Evolutionary conservation across 2,329 filamentous ascomycete species (phyloP).

Genomic region (Arthroderma uncinatum): DNA sequence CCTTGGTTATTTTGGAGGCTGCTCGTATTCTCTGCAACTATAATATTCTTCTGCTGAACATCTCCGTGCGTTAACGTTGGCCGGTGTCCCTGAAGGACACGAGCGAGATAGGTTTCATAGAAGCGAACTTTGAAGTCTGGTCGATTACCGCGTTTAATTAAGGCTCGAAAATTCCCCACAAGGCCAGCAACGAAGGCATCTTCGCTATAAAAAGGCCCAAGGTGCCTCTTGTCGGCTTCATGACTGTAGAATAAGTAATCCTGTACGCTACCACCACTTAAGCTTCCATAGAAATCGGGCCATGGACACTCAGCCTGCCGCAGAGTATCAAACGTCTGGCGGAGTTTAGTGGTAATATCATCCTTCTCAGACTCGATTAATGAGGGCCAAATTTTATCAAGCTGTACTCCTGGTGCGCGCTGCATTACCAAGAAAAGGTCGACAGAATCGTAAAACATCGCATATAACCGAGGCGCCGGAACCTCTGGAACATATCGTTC

Average conservation of each 20-base stretch:
- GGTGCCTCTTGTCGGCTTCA: constrained; percentile 12
- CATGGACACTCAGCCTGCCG: constrained; percentile 19
- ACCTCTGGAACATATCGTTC: constrained; percentile 21
- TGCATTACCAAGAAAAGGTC: constrained; percentile 23
- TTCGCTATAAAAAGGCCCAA: constrained; percentile 21
- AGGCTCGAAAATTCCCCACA: constrained; percentile 19
- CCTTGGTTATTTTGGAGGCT: constrained; percentile 15
- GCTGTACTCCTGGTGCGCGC: constrained; percentile 17
- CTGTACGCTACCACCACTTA: constrained; percentile 19
- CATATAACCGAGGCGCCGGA: constrained; percentile 23
- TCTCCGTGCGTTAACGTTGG: constrained; percentile 24
- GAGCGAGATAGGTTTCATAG: constrained; percentile 20
- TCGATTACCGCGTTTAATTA: constrained; percentile 16
- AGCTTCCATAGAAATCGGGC: constrained; percentile 19
- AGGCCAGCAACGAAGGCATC: constrained; percentile 20
- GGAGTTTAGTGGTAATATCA: constrained; percentile 20
- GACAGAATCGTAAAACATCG: constrained; percentile 21
- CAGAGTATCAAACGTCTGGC: constrained; percentile 17
- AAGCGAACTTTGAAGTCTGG: constrained; percentile 22
- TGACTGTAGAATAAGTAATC: constrained; percentile 21
- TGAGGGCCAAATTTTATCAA: constrained; percentile 19
- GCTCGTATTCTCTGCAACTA: constrained; percentile 18
- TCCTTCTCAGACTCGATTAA: constrained; percentile 20
- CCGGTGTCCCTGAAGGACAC: constrained; percentile 21
- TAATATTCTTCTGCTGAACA: constrained; percentile 23